Evolutionary conservation across 2,329 filamentous ascomycete genomes (phyloP).

Genomic region (Hymenoscyphus infarciens): DNA sequence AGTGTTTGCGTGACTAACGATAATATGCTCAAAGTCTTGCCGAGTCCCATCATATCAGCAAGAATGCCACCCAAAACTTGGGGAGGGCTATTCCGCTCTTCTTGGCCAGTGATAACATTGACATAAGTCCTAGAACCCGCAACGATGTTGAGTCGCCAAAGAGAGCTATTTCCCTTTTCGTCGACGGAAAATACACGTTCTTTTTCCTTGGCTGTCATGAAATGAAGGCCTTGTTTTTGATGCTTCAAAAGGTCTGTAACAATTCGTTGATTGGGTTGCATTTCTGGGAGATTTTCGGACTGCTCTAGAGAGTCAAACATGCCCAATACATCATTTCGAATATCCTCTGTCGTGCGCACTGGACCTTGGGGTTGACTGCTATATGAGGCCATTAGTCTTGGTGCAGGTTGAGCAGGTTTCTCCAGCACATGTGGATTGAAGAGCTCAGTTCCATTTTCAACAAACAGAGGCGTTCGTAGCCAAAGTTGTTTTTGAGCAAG

Average conservation of each 20-base stretch:
- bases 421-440: conserved; percentile 66
- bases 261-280: conserved; percentile 61
- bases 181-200: conserved; percentile 54
- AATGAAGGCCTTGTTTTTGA: conserved; percentile 86
- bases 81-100: conserved; percentile 55
- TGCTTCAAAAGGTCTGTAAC: conserved; percentile 72
- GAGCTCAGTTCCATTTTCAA: conserved; percentile 66
- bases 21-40: conserved; percentile 81
- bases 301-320: conserved; percentile 84
- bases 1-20: conserved; percentile 69
- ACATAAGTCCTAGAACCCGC: conserved; percentile 62
- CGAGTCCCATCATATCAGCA: conserved; percentile 86
- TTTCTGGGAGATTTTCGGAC: conserved; percentile 70
- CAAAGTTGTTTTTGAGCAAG: conserved; percentile 64
- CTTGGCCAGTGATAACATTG: conserved; percentile 80
- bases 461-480: conserved; percentile 61
- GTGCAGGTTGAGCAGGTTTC: conserved; percentile 27
- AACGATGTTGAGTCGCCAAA: conserved; percentile 67
- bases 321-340: conserved; percentile 76
- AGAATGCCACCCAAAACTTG: conserved; percentile 71
- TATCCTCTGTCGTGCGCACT: conserved; percentile 74
- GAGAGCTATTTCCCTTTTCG: conserved; percentile 63
- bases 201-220: conserved; percentile 77
- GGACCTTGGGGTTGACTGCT: conserved; percentile 35
- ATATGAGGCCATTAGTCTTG: conserved; percentile 34